Evolutionary conservation across 495 filamentous ascomycete species (phyloP).

Genomic region (Hypoxylon fragiforme): DNA sequence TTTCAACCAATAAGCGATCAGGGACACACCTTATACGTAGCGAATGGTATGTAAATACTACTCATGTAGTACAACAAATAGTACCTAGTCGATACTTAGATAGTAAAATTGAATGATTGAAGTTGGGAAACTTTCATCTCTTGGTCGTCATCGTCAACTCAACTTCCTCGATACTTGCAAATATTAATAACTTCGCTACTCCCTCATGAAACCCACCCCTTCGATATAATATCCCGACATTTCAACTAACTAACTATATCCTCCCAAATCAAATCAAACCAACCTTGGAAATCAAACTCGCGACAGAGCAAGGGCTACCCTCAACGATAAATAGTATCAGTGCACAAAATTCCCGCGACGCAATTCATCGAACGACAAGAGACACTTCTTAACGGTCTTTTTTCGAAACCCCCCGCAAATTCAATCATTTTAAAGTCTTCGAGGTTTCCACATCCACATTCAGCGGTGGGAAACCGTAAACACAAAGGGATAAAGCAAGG

Average conservation of each 20-base stretch:
- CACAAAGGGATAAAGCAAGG: conserved; percentile 2
- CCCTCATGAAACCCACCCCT: neutral
- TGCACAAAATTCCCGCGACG: no score
- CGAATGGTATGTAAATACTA: no score
- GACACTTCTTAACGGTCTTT: neutral
- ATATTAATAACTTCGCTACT: neutral
- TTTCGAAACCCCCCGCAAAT: conserved; percentile 11
- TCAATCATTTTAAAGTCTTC: conserved; percentile 3
- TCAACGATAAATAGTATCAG: no score
- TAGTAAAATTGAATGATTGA: neutral
- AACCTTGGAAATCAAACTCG: no score
- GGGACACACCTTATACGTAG: neutral
- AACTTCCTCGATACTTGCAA: neutral
- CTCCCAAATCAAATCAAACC: no score
- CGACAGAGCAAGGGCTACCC: neutral
- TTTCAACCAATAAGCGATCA: neutral
- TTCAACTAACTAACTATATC: neutral
- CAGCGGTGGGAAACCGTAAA: conserved; percentile 11
- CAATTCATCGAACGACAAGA: no score
- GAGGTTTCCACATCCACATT: conserved; percentile 4
- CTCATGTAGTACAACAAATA: no score
- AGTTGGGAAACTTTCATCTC: conserved; percentile 5
- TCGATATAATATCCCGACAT: neutral
- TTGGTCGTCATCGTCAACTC: conserved; percentile 9
- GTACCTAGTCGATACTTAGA: no score